These are phyloP conservation scores for Symmetrospora coprosmae DNA, from an alignment of 768 basidiomycete species.

Conservation along the genomic window DNA sequence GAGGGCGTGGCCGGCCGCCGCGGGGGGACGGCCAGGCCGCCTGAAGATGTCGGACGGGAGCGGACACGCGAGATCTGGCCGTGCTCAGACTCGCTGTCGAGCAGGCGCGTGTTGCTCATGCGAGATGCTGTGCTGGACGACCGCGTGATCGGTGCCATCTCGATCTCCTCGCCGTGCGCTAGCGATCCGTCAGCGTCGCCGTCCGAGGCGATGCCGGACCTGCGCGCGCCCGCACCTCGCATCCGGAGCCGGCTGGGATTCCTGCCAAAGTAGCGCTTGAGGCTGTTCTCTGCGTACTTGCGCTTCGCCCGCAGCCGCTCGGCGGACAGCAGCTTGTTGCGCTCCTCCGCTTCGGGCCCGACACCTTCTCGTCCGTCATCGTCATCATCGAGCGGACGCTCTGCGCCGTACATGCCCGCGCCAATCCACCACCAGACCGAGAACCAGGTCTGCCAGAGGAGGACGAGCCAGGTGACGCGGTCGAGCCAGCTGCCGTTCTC, in stretches of 20 bases:
- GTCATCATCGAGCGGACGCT: conserved; percentile 17
- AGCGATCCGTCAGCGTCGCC: too few species aligned
- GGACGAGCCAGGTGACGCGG: conserved; percentile 63
- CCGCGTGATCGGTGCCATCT: too few species aligned
- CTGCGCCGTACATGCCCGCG: conserved; percentile 23
- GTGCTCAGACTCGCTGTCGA: too few species aligned
- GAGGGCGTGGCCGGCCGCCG: background rate
- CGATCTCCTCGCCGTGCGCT: conserved; percentile 10
- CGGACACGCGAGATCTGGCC: too few species aligned
- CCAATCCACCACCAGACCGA: conserved; percentile 33
- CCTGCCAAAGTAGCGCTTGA: background rate
- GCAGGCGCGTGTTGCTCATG: too few species aligned
- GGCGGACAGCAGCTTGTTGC: background rate
- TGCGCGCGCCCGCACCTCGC: background rate
- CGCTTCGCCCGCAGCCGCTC: background rate
- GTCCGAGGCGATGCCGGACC: too few species aligned
- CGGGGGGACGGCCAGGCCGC: background rate
- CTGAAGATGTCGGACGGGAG: too few species aligned
- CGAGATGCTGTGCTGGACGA: too few species aligned
- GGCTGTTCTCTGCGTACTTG: background rate
- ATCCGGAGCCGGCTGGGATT: background rate
- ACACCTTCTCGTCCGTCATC: too few species aligned
- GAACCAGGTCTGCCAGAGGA: conserved; percentile 74
- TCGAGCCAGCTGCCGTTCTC: conserved; percentile 74
- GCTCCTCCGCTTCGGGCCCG: too few species aligned